Base-by-base conservation (phyloP, 2,329 filamentous ascomycete genomes). In the Fusarium robinianum region DNA sequence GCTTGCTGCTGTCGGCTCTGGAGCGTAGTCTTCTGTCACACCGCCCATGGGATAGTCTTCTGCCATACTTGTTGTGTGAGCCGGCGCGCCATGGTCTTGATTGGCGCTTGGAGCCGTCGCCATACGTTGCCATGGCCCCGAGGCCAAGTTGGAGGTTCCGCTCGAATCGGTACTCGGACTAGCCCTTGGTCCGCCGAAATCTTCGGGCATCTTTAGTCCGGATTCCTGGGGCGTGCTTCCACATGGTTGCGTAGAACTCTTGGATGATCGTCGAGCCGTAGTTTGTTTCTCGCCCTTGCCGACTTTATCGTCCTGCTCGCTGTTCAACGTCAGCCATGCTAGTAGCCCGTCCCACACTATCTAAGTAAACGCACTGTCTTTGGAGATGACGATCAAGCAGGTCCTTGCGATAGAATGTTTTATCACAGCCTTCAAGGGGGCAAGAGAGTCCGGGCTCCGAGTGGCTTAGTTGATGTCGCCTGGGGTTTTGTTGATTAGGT, bases 391-490 rank as follows among this genome's bases (percentile, higher is more conserved):
- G 76, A n/a, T 77, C 71, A 12, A 84, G 69, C 8, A 85, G 66
- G 61, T 85, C 81, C 31, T 75, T 72, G 40, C 81, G 74, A 52
- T 82, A 75, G 50, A 85, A 84, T 10, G 72, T 69, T 49, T 75
- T 76, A 25, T 76, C 78, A 60, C 81, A 85, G 25, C 77, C 74
- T 11, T 74, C 71, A 42, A 75, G 71, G 3, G 64, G 68, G 49
- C 81, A 85, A 24, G 66, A 66, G 54, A 75, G 74, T 29, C 72
- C 70, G 17, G 81, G 78, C 37, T 72, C 75, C 42, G 76, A 70
- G 61, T 84, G 81, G 55, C 79, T 81, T 25, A 82, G 65, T 62
- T 84, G 77, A 62, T 84, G 81, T 40, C 81, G 78, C 58, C 81
- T 83, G 44, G 10, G 12, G 24, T 19, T 29, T 26, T 46, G 59